Evolutionary conservation across 352 stramenopile genomes (phyloP).

Genomic region (Pythium aphanidermatum): DNA sequence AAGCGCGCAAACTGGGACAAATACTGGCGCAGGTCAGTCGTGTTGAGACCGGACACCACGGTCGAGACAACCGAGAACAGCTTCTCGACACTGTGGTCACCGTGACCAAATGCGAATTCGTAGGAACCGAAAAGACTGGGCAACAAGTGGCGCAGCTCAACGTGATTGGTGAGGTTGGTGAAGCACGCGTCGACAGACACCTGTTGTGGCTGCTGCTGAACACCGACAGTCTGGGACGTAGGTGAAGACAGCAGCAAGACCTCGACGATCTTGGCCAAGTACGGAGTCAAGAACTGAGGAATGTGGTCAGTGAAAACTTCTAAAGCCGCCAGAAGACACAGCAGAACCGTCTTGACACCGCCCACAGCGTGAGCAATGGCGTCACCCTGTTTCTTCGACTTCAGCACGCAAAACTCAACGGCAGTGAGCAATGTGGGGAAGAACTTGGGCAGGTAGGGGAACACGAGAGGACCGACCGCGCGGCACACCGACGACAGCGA

Average conservation of each 20-base stretch:
- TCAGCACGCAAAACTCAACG: conserved; percentile 44
- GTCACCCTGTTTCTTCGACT: conserved; percentile 7
- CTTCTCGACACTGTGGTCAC: conserved; percentile 48
- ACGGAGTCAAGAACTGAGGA: conserved; percentile 73
- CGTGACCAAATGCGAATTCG: conserved; percentile 50
- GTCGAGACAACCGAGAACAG: conserved; percentile 69
- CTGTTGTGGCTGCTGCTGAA: conserved; percentile 26
- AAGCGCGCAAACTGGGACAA: conserved; percentile 76
- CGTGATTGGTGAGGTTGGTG: conserved; percentile 56
- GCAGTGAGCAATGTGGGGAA: conserved; percentile 69
- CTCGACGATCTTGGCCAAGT: conserved; percentile 59
- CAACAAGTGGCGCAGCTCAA: conserved; percentile 72
- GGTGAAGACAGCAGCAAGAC: conserved; percentile 51
- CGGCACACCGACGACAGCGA: conserved; percentile 73
- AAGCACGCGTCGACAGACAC: conserved; percentile 64
- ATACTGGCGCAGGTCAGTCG: conserved; percentile 48
- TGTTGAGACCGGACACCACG: conserved; percentile 49
- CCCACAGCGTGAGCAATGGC: conserved; percentile 8
- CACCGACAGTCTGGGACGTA: conserved; percentile 22
- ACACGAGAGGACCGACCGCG: conserved; percentile 60
- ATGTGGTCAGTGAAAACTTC: conserved; percentile 84
- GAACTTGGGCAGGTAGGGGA: conserved; percentile 79
- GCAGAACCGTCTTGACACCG: conserved; percentile 47
- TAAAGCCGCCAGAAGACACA: conserved; percentile 66
- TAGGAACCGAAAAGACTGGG: conserved; percentile 63